Percentiles rank a stretch among this genome's conserved stretches.
Conservation (phyloP, 2,329 filamentous ascomycete species). For the Volutella citrinella region DNA sequence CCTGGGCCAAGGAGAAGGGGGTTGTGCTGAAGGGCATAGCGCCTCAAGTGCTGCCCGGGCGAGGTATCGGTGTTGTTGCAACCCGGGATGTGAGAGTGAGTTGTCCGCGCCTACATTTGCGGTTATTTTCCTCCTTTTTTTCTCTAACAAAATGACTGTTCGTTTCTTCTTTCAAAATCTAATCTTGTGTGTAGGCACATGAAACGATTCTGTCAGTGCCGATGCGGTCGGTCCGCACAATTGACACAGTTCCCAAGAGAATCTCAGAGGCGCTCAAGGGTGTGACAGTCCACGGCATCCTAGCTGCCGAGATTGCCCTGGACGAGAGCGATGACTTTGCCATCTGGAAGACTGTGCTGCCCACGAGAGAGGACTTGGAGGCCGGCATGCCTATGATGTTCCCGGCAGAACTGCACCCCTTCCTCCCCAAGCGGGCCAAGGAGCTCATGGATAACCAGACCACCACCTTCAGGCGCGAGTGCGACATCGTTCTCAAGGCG, state of each 20-base stretch:
- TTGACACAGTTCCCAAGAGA: conserved; percentile 53
- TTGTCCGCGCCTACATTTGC: neutral
- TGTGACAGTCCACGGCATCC: conserved; percentile 65
- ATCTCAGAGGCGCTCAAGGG: conserved; percentile 53
- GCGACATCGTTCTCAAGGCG: conserved; percentile 29
- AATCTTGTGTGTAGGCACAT: conserved; percentile 29
- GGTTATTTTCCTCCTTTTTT: neutral
- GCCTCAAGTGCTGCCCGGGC: conserved; percentile 63
- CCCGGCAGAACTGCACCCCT: conserved; percentile 40
- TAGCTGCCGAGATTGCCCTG: conserved; percentile 66
- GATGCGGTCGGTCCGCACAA: conserved; percentile 59
- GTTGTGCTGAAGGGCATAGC: conserved; percentile 54
- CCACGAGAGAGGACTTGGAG: conserved; percentile 57
- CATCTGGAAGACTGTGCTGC: conserved; percentile 67
- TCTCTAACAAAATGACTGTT: conserved; percentile 6
- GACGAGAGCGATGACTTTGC: conserved; percentile 45
- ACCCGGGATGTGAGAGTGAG: conserved; percentile 62
- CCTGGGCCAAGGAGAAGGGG: conserved; percentile 59
- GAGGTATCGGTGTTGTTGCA: conserved; percentile 77
- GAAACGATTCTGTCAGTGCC: conserved; percentile 66
- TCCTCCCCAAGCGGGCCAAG: conserved; percentile 43
- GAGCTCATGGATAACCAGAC: conserved; percentile 53
- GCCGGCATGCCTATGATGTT: conserved; percentile 41
- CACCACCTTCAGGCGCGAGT: conserved; percentile 39
- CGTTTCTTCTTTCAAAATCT: too few species aligned